Evolutionary conservation across 225 moss, liverwort and hornwort genomes (phyloP).

Genomic region (Polytrichum formosum): DNA sequence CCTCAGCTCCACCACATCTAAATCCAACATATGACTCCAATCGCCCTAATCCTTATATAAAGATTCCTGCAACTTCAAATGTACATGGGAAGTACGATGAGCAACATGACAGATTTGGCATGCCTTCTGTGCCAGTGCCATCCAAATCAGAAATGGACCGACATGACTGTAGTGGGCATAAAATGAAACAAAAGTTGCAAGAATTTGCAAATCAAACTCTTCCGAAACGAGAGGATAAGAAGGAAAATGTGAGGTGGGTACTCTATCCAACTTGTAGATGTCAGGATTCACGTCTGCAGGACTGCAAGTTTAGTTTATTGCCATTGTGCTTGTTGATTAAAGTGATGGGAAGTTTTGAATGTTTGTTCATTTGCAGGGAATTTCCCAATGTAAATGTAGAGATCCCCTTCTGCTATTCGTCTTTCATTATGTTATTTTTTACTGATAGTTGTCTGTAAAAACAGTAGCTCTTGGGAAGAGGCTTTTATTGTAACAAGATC

Average conservation of each 20-base stretch:
- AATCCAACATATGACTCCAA: not conserved
- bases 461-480: not conserved
- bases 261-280: too few relatives aligned
- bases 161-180: not conserved
- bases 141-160: not conserved
- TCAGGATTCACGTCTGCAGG: too few relatives aligned
- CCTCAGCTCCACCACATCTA: slow-evolving; percentile 1
- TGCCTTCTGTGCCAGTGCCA: not conserved
- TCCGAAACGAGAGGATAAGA: slow-evolving; percentile 40
- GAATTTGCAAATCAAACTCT: slow-evolving; percentile 23
- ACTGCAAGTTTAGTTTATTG: too few relatives aligned
- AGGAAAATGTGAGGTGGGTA: slow-evolving; percentile 39
- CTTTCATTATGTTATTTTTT: not conserved
- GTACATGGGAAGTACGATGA: slow-evolving; percentile 9
- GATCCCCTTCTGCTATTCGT: not conserved
- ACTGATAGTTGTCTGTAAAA: too few relatives aligned
- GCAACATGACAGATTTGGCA: slow-evolving; percentile 7
- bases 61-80: not conserved
- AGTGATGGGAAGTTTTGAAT: not conserved
- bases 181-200: slow-evolving; percentile 10
- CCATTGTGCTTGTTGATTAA: too few relatives aligned
- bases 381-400: not conserved
- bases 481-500: not conserved
- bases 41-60: not conserved
- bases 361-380: not conserved